Evolutionary conservation across 768 basidiomycete species (phyloP).

Genomic region (Boletus reticuloceps): DNA sequence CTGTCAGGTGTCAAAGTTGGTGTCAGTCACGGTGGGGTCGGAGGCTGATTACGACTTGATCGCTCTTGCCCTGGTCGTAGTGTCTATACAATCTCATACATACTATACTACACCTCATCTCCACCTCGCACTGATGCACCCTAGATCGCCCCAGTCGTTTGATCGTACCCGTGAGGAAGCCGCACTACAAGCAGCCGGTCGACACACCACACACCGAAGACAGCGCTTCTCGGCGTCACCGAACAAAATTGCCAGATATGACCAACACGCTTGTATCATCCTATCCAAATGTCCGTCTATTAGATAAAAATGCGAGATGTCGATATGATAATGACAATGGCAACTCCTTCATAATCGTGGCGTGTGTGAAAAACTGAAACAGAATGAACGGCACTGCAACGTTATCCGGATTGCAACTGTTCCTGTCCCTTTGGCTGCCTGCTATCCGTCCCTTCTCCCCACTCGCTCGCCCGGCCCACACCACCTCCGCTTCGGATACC

Average conservation of each 20-base stretch:
- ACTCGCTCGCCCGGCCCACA: constrained; percentile 6
- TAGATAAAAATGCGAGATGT: constrained; percentile 31
- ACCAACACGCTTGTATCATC: constrained; percentile 20
- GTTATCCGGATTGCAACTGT: constrained; percentile 23
- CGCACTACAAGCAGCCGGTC: constrained; percentile 29
- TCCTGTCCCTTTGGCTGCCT: constrained; percentile 16
- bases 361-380: constrained; percentile 9
- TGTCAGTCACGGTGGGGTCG: constrained; percentile 3
- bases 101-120: too few relatives aligned
- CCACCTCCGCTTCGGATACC: not conserved
- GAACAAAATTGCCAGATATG: constrained; percentile 24
- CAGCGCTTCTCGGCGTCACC: constrained; percentile 16
- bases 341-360: constrained; percentile 24
- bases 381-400: constrained; percentile 3
- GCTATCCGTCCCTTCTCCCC: constrained; percentile 18
- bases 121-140: too few relatives aligned
- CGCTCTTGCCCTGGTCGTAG: constrained; percentile 1
- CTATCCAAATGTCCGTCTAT: constrained; percentile 37
- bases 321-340: constrained; percentile 21
- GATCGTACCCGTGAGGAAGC: constrained; percentile 26
- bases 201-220: constrained; percentile 13
- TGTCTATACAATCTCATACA: too few relatives aligned
- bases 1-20: constrained; percentile 20
- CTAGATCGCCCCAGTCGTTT: not conserved
- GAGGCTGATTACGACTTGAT: constrained; percentile 18